Evolutionary conservation across 768 basidiomycete genomes (phyloP), one percentile per base, ranked within the genome.

Genomic region (Galerina marginata): DNA sequence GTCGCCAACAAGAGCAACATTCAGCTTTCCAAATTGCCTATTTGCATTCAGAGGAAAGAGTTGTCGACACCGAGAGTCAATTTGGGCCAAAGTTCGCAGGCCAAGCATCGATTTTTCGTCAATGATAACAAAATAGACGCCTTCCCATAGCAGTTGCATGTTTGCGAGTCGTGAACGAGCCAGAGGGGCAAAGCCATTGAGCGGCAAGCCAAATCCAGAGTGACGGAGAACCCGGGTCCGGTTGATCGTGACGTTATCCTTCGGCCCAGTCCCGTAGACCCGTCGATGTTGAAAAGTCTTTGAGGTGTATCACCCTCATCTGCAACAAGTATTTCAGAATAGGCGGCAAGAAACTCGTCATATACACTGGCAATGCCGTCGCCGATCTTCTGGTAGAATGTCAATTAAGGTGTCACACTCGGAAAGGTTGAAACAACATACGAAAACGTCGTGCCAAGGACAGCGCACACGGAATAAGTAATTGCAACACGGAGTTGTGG

Each of bases 21-120:
- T 53, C 10, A 73, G 20, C 2, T 63, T 58, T 33, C 69, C 68
- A 9, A 72, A 58, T 23, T 51, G 46, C 14, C 61, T 45, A 43
- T 68, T 25, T 6, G 6, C 25, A 29, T 48, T 9, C 20, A 26
- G 47, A 14, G 47, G 23, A 29, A 14, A 29, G 15, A 48, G 9
- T 33, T 48, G 47, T 7, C 26, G 23, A 6, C 64, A 50, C 0
- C 61, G 60, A 2, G 61, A 54, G 44, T 74, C 70, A 55, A 59
- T 57, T 10, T 53, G 26, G 2, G 69, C 66, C 25, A 71, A 11
- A 37, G 52, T 9, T 56, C 38, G 20, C 20, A 20, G 20, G 9
- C 70, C 70, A 39, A 72, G 58, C 70, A 72, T 71, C 0, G 69
- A 70, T 45, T 73, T 73, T 40, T 71, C 67, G 65, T 72, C 70